Evolutionary conservation across 2,329 filamentous ascomycete genomes (phyloP).

Genomic region (Penicillium sclerotiorum): DNA sequence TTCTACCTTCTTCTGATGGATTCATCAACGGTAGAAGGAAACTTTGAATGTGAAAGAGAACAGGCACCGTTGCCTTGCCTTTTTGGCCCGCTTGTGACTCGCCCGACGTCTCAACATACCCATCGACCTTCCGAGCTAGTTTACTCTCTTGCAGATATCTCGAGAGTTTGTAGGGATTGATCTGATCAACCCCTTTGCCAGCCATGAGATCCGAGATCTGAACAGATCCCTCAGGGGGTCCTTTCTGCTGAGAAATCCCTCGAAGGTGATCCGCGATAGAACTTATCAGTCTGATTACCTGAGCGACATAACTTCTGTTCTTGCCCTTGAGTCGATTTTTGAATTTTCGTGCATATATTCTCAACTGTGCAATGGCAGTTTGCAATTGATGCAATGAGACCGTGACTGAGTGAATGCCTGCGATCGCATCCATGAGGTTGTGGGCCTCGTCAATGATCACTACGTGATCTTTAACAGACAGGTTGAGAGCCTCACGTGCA

Average conservation of each 20-base stretch:
- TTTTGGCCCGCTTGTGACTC: constrained; percentile 46
- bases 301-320: constrained; percentile 87
- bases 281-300: constrained; percentile 80
- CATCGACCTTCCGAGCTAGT: constrained; percentile 90
- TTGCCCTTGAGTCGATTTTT: constrained; percentile 85
- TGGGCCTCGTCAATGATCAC: constrained; percentile 98
- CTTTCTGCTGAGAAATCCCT: constrained; percentile 42
- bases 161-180: constrained; percentile 88
- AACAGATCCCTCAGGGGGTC: constrained; percentile 66
- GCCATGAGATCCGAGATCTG: constrained; percentile 72
- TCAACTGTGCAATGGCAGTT: constrained; percentile 73
- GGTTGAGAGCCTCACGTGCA: constrained; percentile 81
- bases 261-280: constrained; percentile 73
- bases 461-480: constrained; percentile 83
- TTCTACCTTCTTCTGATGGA: constrained; percentile 67
- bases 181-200: constrained; percentile 87
- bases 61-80: constrained; percentile 49
- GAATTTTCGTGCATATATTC: constrained; percentile 82
- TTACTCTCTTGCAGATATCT: constrained; percentile 90
- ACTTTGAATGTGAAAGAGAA: constrained; percentile 64
- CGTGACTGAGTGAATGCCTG: constrained; percentile 79
- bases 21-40: constrained; percentile 86
- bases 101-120: constrained; percentile 70
- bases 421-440: constrained; percentile 94
- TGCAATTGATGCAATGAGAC: constrained; percentile 74